Evolutionary conservation across 805 yeast genomes (phyloP).

Genomic region (Blastobotrys peoriensis): DNA sequence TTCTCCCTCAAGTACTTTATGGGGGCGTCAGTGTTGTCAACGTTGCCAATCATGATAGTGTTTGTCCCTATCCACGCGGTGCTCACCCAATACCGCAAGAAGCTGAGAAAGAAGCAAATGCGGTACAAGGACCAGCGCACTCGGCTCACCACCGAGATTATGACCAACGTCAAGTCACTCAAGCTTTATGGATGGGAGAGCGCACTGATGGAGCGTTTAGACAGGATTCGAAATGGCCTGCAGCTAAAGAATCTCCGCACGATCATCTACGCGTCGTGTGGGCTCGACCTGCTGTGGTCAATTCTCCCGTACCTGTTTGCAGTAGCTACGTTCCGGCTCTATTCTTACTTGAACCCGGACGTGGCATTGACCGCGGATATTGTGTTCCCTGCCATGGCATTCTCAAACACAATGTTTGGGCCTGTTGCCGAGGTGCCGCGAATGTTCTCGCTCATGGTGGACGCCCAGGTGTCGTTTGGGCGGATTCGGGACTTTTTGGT

Average conservation of each 20-base stretch:
- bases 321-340: constrained; percentile 81
- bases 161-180: constrained; percentile 82
- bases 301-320: constrained; percentile 87
- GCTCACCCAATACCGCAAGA: constrained; percentile 57
- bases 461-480: constrained; percentile 36
- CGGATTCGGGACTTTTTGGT: constrained; percentile 43
- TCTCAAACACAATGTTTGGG: constrained; percentile 44
- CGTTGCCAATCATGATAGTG: constrained; percentile 66
- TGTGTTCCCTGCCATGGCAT: constrained; percentile 60
- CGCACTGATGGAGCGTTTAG: constrained; percentile 70
- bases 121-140: constrained; percentile 85
- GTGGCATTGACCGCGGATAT: constrained; percentile 79
- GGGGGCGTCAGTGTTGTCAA: constrained; percentile 93
- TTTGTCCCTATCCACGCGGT: constrained; percentile 75
- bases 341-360: constrained; percentile 48
- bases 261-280: constrained; percentile 68
- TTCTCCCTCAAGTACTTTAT: constrained; percentile 62
- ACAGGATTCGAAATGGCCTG: constrained; percentile 78
- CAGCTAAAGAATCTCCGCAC: constrained; percentile 71
- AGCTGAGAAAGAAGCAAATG: constrained; percentile 80
- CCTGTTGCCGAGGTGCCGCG: constrained; percentile 48
- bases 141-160: constrained; percentile 75
- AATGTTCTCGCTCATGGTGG: constrained; percentile 36
- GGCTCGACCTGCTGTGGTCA: constrained; percentile 70
- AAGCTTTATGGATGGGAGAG: constrained; percentile 95